These are phyloP conservation scores for Puccinia polysora DNA, from an alignment of 1,284 basidiomycete genomes.

Conservation along the genomic window DNA sequence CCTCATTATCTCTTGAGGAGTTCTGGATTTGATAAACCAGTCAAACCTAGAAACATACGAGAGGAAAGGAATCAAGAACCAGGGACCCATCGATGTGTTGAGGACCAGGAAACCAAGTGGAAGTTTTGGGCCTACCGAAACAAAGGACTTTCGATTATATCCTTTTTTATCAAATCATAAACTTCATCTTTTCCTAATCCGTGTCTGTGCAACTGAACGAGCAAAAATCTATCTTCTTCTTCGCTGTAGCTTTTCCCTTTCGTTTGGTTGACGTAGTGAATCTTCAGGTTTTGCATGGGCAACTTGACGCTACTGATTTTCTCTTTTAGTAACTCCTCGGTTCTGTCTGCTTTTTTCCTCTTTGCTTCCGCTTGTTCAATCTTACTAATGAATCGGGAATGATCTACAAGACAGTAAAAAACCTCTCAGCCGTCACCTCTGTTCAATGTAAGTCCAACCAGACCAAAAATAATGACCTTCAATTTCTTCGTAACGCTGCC, in stretches of 20 bases:
- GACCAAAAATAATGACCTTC: conserved; percentile 61
- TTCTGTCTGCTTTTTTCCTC: conserved; percentile 48
- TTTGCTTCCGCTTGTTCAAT: conserved; percentile 72
- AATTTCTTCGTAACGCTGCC: conserved; percentile 81
- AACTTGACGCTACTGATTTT: conserved; percentile 76
- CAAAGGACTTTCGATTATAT: conserved; percentile 91
- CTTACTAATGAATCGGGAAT: conserved; percentile 60
- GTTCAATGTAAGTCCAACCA: neutral
- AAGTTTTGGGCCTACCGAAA: conserved; percentile 60
- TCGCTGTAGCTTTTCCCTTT: conserved; percentile 91
- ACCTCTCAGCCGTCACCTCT: neutral
- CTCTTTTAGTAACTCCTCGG: conserved; percentile 59
- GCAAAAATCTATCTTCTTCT: conserved; percentile 92
- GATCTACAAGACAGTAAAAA: conserved; percentile 16
- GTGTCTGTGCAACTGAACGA: conserved; percentile 85
- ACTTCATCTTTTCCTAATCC: conserved; percentile 87
- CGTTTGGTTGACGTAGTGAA: conserved; percentile 84
- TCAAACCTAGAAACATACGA: conserved; percentile 61
- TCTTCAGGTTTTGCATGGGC: conserved; percentile 90
- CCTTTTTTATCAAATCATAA: conserved; percentile 91
- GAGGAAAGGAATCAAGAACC: neutral
- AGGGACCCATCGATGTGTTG: no score
- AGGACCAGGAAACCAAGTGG: neutral
- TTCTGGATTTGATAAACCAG: conserved; percentile 97
- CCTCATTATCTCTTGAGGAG: conserved; percentile 81